A percentile compares a stretch with the other conserved stretches of the same genome.
Conservation (phyloP, 2,329 filamentous ascomycete species). For the Dactylellina leptospora region DNA sequence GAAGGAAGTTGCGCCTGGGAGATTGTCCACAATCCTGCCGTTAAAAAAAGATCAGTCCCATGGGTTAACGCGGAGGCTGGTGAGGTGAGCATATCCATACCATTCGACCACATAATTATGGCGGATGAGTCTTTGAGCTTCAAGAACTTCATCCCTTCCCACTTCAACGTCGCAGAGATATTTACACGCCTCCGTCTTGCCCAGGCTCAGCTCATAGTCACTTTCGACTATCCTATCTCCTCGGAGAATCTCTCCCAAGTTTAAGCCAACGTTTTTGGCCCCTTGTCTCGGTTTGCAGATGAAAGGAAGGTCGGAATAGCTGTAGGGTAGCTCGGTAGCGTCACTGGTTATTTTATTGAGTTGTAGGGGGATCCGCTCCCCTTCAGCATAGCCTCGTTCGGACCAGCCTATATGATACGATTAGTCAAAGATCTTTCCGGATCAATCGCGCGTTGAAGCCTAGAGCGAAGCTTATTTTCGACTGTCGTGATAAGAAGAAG, state of each 20-base stretch:
- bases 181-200: conserved; percentile 75
- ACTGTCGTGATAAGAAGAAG: too few relatives aligned
- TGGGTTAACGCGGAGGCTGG: too few relatives aligned
- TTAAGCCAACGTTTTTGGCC: conserved; percentile 78
- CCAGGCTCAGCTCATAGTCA: conserved; percentile 82
- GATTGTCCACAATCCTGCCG: conserved; percentile 79
- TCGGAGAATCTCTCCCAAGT: conserved; percentile 85
- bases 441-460: too few relatives aligned
- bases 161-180: conserved; percentile 76
- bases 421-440: too few relatives aligned
- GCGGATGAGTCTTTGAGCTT: conserved; percentile 75
- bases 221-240: conserved; percentile 86
- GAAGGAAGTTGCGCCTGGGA: conserved; percentile 87
- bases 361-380: conserved; percentile 81
- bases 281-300: conserved; percentile 77
- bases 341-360: conserved; percentile 94
- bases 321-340: conserved; percentile 88
- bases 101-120: conserved; percentile 88
- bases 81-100: conserved; percentile 60
- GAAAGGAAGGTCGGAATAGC: conserved; percentile 87
- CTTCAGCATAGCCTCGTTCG: conserved; percentile 78
- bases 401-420: conserved; percentile 72
- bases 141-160: conserved; percentile 70
- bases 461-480: too few relatives aligned
- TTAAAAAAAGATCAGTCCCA: too few relatives aligned